A percentile compares a stretch with the other conserved stretches of the same genome.
Evolutionary conservation across 345 rosid species (phyloP).

Genomic region (Acer yangbiense): DNA sequence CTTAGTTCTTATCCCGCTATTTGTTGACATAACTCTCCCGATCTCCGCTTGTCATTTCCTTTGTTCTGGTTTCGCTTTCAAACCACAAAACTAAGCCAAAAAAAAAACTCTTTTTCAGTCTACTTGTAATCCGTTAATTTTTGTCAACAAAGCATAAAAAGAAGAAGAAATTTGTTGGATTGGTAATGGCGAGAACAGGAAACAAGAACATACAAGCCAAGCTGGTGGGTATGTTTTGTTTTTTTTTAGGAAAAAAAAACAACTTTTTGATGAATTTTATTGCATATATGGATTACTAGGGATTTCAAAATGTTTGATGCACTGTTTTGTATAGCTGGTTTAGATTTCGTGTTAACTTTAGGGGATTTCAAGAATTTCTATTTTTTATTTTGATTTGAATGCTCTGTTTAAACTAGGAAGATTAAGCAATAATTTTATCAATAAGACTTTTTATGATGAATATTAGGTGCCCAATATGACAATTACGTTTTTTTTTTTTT

Average conservation of each 20-base stretch:
- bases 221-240: conserved; percentile 73
- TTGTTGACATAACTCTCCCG: too few relatives aligned
- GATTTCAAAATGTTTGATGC: neutral
- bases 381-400: neutral
- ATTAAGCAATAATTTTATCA: neutral
- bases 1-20: neutral
- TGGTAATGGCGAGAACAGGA: conserved; percentile 50
- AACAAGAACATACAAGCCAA: conserved; percentile 82
- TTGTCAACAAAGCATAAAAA: neutral
- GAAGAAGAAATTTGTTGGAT: conserved; percentile 4
- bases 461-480: neutral
- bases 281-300: neutral
- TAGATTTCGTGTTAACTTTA: neutral
- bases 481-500: neutral
- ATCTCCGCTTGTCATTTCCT: neutral
- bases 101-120: neutral
- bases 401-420: neutral
- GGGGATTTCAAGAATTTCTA: neutral
- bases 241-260: neutral
- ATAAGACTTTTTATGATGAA: neutral
- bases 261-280: neutral
- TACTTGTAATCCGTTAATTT: neutral
- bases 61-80: conserved; percentile 20
- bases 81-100: neutral
- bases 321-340: neutral